Evolutionary conservation across 164 flowering plant genomes (phyloP), one percentile per base, ranked within the genome.

Genomic region (Nymphaea colorata): DNA sequence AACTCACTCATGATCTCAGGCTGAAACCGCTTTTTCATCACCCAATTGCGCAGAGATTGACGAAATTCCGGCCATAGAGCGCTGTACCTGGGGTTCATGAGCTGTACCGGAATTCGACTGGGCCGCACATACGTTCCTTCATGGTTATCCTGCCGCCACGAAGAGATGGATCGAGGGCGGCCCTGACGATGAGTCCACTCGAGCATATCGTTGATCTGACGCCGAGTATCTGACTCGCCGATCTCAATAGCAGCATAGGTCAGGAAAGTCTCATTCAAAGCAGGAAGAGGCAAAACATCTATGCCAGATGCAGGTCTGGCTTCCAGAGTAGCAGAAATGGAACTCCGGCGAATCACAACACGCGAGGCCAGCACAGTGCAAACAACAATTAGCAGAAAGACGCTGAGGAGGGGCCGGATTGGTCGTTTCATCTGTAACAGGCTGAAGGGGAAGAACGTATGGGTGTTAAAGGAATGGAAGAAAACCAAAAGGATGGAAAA

Each of bases 1-100:
- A 95, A 70, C 36, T 89, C 86, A 65, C 61, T 65, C 90, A 92
- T 85, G 3, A 90, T 74, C 36, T 85, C 87, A 6, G 87, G 77
- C 43, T 86, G 79, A 68, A 76, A 84, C 67, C 81, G 44, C 67
- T 77, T 82, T 61, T 76, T 84, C 66, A 86, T 53, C 10, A 73
- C 74, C 99, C 98, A 95, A 68, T 72, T 79, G 2, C 82, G 76
- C 69, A 94, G 80, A 44, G 68, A 62, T 65, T 76, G 75, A 64
- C 89, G 77, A 64, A 86, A 88, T 16, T 81, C 86, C 43, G 80
- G 65, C 96, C 93, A 91, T 4, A 82, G 64, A 36, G 79, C 67
- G 17, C 76, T 75, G 57, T 81, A 84, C 69, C 64, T 74, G 2
- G 97, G 88, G 5, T 89, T 81, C 17, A 85, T 78, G 55, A 87